Percentiles rank a stretch among this genome's conserved stretches.
Conservation (phyloP, 208 protist species). For the Trichomonas vaginalis region DNA sequence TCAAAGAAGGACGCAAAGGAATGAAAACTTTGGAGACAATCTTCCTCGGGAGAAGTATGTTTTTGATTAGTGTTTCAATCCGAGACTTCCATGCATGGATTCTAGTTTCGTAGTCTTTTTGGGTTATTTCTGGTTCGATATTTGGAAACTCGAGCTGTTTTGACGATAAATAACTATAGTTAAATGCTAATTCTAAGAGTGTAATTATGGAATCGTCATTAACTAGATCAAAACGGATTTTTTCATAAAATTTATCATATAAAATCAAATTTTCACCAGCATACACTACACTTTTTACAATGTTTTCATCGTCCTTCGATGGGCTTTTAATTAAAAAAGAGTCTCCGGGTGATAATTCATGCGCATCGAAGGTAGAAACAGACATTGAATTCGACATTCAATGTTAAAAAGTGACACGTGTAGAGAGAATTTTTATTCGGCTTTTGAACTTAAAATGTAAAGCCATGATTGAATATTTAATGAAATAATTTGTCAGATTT, state of each 20-base stretch:
- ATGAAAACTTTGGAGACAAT: not conserved
- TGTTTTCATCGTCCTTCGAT: too few species aligned
- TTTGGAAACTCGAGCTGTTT: not conserved
- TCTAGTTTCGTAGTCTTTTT: not conserved
- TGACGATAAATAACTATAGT: not conserved
- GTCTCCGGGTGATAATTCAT: too few species aligned
- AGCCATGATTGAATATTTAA: too few species aligned
- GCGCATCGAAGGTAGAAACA: too few species aligned
- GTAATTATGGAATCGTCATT: not conserved
- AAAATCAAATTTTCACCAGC: not conserved
- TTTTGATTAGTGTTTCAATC: not conserved
- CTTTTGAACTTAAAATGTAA: too few species aligned
- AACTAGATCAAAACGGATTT: not conserved
- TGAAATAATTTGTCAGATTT: too few species aligned
- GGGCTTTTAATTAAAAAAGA: too few species aligned
- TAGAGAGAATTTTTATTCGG: too few species aligned
- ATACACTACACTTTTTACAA: not conserved
- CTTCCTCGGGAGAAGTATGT: not conserved
- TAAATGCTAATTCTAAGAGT: not conserved
- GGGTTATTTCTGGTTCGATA: not conserved
- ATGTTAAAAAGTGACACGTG: too few species aligned
- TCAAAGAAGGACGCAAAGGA: not conserved
- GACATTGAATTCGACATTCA: too few species aligned
- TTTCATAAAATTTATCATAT: not conserved
- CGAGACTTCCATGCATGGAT: not conserved